Evolutionary conservation across 805 yeast genomes (phyloP).

Genomic region (Pichia paraexigua): DNA sequence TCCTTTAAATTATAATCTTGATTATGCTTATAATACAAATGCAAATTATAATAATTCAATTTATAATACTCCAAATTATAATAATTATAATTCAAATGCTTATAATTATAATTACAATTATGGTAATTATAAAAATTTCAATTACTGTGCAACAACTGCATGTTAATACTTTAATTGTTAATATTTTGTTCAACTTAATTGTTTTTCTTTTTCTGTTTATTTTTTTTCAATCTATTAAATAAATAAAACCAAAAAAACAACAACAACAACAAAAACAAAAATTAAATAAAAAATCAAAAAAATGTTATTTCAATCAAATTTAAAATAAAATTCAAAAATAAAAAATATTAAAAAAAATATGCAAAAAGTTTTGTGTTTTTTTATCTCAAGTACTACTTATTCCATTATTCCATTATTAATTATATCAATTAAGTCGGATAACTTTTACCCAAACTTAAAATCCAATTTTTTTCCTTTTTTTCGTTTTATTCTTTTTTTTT

Average conservation of each 20-base stretch:
- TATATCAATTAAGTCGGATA: no score
- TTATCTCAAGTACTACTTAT: not conserved
- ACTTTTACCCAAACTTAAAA: not conserved
- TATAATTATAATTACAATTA: not conserved
- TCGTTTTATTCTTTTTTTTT: not conserved
- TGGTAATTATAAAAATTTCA: not conserved
- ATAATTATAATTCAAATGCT: not conserved
- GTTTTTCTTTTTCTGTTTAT: not conserved
- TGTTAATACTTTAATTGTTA: slow-evolving; percentile 7
- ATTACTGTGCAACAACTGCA: slow-evolving; percentile 19
- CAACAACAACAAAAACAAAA: not conserved
- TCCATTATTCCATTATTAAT: no score
- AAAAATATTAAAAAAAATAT: not conserved
- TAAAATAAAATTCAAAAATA: not conserved
- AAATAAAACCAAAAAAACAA: not conserved
- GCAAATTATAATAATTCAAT: not conserved
- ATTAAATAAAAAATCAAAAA: not conserved
- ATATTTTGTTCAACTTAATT: not conserved
- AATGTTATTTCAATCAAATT: not conserved
- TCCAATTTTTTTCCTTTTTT: not conserved
- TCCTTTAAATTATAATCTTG: not conserved
- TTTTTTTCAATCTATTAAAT: not conserved
- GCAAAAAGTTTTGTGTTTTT: not conserved
- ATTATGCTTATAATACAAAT: not conserved
- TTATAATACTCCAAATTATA: not conserved